Base-by-base conservation (phyloP, 257 asterid species). In the Gynochthodes officinalis region DNA sequence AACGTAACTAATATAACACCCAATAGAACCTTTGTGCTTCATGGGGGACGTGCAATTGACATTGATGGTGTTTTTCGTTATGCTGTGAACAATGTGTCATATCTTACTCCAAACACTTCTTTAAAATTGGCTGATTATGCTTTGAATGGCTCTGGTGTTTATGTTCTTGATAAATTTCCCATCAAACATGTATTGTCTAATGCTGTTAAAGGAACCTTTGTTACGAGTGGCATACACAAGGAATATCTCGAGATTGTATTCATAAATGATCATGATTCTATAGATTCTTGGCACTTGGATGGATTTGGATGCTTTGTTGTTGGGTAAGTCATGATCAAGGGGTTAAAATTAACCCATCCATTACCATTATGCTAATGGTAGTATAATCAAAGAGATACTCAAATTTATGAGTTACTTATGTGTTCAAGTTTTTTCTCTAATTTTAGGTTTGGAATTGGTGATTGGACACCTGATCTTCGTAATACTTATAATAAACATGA, bases 281-380 rank as follows among this genome's bases (percentile, higher is more conserved):
- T 83, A 4, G 90, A 88, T 42, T 84, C 96, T 37, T 91, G 96
- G 94, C 96, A 89, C 61, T 81, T 91, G 81, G 97, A 87, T 69
- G 96, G 97, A 12, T 91, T 68, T 4, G 83, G 89, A 10, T 84
- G 88, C 77, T 89, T 64, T 6, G 88, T 81, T 23, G 90, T 87
- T 28, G 96, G 96, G 97, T 90, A 79, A 82, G 84, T 59, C 14
- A n/a, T n/a, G n/a, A n/a, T n/a, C n/a, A n/a, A n/a, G n/a, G n/a
- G n/a, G n/a, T n/a, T n/a, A n/a, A n/a, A n/a, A n/a, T n/a, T n/a
- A n/a, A n/a, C n/a, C n/a, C n/a, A n/a, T n/a, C n/a, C n/a, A n/a
- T n/a, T n/a, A n/a, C n/a, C n/a, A n/a, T n/a, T n/a, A n/a, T n/a
- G n/a, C n/a, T n/a, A n/a, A n/a, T n/a, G n/a, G n/a, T n/a, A n/a